These are phyloP conservation scores for Trematosphaeria pertusa DNA, from an alignment of 2,329 filamentous ascomycete genomes.

Conservation along the genomic window DNA sequence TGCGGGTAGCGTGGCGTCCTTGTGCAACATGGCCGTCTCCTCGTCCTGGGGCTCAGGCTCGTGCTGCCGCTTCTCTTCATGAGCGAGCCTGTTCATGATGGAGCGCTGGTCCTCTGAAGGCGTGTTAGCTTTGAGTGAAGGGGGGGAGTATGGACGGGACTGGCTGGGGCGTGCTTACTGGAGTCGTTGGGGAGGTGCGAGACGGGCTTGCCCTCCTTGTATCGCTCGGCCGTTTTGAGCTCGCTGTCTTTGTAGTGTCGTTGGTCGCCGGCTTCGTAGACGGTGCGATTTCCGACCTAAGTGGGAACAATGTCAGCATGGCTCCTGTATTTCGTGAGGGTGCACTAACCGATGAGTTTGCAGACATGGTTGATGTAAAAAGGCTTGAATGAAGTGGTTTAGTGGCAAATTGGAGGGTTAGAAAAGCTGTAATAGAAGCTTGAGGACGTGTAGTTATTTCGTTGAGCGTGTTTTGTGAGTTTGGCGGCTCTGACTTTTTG, in stretches of 20 bases:
- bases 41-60: constrained; percentile 44
- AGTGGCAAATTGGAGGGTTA: no score
- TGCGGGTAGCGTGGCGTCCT: constrained; percentile 67
- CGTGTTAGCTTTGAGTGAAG: constrained; percentile 32
- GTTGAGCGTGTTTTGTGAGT: no score
- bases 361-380: no score
- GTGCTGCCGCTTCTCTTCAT: constrained; percentile 63
- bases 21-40: constrained; percentile 54
- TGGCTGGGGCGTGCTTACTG: constrained; percentile 70
- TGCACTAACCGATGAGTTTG: no score
- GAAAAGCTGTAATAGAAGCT: no score
- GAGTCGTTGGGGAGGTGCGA: constrained; percentile 74
- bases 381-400: no score
- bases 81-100: constrained; percentile 74
- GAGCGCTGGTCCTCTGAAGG: constrained; percentile 69
- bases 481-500: no score
- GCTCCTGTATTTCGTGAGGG: no score
- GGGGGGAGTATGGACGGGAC: constrained; percentile 2
- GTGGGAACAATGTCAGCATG: no score
- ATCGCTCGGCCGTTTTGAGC: constrained; percentile 62
- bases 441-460: no score
- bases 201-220: constrained; percentile 74
- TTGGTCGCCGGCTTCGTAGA: constrained; percentile 83
- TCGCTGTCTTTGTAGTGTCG: constrained; percentile 65
- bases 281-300: constrained; percentile 68